Evolutionary conservation across 2,329 filamentous ascomycete genomes (phyloP).

Genomic region (Pestalotiopsis sp.): DNA sequence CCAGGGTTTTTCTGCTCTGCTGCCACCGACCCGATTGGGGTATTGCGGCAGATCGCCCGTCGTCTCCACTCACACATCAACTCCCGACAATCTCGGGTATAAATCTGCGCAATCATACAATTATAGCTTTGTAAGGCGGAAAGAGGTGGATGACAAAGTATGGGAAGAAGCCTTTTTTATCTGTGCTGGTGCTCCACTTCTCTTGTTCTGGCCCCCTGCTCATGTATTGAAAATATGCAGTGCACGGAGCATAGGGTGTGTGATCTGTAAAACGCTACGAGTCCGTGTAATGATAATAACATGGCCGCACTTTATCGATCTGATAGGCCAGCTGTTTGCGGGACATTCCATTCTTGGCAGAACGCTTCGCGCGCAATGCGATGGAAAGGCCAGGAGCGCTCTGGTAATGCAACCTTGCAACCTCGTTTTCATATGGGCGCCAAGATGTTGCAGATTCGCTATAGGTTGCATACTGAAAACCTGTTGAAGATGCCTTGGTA

Average conservation of each 20-base stretch:
- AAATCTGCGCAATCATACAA: background rate
- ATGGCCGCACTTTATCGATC: background rate
- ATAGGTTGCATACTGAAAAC: background rate
- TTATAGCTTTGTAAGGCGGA: background rate
- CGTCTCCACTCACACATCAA: background rate
- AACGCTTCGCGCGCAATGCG: background rate
- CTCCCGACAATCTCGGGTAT: background rate
- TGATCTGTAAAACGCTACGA: background rate
- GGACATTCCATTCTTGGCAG: background rate
- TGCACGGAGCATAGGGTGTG: background rate
- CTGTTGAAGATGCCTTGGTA: background rate
- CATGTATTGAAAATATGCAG: background rate
- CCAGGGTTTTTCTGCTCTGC: background rate
- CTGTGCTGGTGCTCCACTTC: background rate
- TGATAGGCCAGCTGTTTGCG: background rate
- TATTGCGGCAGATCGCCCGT: background rate
- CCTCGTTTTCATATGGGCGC: background rate
- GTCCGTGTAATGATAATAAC: background rate
- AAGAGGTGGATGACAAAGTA: background rate
- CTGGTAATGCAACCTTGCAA: background rate
- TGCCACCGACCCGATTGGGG: background rate
- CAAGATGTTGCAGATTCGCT: background rate
- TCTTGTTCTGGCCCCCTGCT: background rate
- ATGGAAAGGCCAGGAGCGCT: background rate
- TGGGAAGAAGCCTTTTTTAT: background rate